phyloP scores from a whole-genome alignment of 2,329 filamentous ascomycete species.

The Monosporascus sp. region DNA sequence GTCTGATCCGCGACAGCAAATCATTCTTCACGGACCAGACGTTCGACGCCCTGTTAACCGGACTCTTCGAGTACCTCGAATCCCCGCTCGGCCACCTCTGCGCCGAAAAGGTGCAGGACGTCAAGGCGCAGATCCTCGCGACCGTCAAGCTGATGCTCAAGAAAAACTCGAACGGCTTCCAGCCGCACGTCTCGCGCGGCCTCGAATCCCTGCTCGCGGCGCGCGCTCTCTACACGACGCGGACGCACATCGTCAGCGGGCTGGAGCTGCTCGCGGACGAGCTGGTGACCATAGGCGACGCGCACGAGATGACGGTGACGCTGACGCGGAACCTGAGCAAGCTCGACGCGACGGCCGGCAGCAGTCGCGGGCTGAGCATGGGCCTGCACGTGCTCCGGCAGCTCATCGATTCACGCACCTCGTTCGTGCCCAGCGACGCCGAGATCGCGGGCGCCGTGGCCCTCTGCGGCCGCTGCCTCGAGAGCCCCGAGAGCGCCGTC shows the following conservation, averaged over 20 bases:
- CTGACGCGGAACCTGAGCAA: slow-evolving; percentile 45
- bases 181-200: slow-evolving; percentile 61
- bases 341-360: slow-evolving; percentile 38
- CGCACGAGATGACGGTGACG: slow-evolving; percentile 52
- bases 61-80: slow-evolving; percentile 68
- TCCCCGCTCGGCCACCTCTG: slow-evolving; percentile 49
- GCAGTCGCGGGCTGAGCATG: slow-evolving; percentile 53
- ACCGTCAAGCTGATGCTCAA: slow-evolving; percentile 70
- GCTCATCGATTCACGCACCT: slow-evolving; percentile 45
- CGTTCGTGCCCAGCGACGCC: slow-evolving; percentile 44
- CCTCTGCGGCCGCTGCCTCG: slow-evolving; percentile 52
- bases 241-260: slow-evolving; percentile 67
- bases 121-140: slow-evolving; percentile 69
- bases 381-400: slow-evolving; percentile 59
- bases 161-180: slow-evolving; percentile 60
- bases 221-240: slow-evolving; percentile 60
- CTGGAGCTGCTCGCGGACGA: slow-evolving; percentile 70
- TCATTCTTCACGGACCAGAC: slow-evolving; percentile 61
- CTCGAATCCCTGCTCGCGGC: slow-evolving; percentile 63
- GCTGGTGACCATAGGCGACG: slow-evolving; percentile 60
- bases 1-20: slow-evolving; percentile 62
- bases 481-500: slow-evolving; percentile 56
- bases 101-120: slow-evolving; percentile 62
- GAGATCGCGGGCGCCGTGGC: slow-evolving; percentile 48
- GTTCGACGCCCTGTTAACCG: slow-evolving; percentile 62